Conservation (phyloP, 2,329 filamentous ascomycete genomes). For the Botryosphaeria agaves region DNA sequence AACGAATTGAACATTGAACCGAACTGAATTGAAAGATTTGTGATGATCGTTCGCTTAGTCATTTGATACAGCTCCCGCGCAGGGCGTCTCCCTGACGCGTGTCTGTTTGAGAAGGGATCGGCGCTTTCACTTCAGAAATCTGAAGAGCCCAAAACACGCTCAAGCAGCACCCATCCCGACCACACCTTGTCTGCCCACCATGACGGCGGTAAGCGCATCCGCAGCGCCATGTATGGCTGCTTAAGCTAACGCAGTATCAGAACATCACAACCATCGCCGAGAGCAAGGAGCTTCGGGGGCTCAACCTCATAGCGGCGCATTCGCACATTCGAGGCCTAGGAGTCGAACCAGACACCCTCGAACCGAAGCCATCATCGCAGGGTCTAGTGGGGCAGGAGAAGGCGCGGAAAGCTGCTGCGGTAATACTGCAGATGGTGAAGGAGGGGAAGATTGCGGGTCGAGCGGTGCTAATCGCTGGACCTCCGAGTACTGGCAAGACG, state of each 20-base stretch:
- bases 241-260: conserved; percentile 18
- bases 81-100: no score
- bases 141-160: no score
- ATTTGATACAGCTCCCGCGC: no score
- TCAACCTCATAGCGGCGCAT: conserved; percentile 96
- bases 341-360: conserved; percentile 79
- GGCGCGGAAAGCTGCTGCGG: conserved; percentile 86
- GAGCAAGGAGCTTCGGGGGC: conserved; percentile 84
- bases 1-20: no score
- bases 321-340: conserved; percentile 94
- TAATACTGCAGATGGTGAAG: conserved; percentile 97
- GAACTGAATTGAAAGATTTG: no score
- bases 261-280: conserved; percentile 75
- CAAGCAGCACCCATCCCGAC: no score
- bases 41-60: no score
- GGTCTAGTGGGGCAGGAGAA: conserved; percentile 93
- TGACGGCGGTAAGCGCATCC: conserved; percentile 6
- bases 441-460: conserved; percentile 95
- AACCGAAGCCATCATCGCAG: conserved; percentile 71
- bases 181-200: no score
- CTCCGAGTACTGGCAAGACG: conserved; percentile 94
- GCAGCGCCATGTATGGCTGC: no score
- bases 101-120: no score
- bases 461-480: conserved; percentile 85
- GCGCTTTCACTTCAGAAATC: no score